A percentile compares a stretch with the other conserved stretches of the same genome.
phyloP scores from a whole-genome alignment of 306 rosid species.

The Sechiopsis laciniata region DNA sequence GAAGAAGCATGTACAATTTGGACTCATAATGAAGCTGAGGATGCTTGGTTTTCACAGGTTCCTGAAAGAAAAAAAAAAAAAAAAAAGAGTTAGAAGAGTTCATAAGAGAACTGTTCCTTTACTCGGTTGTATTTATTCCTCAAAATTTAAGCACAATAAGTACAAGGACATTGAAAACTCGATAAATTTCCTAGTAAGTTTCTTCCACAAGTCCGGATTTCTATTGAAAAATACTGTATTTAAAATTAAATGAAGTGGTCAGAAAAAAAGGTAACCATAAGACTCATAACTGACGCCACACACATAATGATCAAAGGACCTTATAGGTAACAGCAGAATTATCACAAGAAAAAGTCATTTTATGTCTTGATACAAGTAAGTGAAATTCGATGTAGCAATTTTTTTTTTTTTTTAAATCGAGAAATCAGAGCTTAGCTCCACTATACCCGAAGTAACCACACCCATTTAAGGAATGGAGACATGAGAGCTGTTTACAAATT shows the following conservation, averaged over 20 bases:
- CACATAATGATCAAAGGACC: slow-evolving; percentile 10
- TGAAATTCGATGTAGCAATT: neutral
- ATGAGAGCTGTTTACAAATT: no score
- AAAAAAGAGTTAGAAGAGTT: neutral
- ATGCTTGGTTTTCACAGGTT: slow-evolving; percentile 87
- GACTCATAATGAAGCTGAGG: slow-evolving; percentile 99
- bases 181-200: neutral
- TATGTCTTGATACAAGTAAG: neutral
- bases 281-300: neutral
- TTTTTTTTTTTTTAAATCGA: no score
- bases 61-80: slow-evolving; percentile 33
- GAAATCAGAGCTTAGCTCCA: no score
- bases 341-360: neutral
- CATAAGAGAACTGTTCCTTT: neutral
- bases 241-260: neutral
- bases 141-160: neutral
- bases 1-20: slow-evolving; percentile 94
- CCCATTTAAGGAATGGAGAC: no score
- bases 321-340: neutral
- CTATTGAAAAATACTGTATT: neutral
- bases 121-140: neutral
- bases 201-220: neutral
- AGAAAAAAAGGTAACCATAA: neutral
- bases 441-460: no score
- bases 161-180: neutral